phyloP scores from a whole-genome alignment of 352 stramenopile genomes.

The Phytophthora cryptogea region DNA sequence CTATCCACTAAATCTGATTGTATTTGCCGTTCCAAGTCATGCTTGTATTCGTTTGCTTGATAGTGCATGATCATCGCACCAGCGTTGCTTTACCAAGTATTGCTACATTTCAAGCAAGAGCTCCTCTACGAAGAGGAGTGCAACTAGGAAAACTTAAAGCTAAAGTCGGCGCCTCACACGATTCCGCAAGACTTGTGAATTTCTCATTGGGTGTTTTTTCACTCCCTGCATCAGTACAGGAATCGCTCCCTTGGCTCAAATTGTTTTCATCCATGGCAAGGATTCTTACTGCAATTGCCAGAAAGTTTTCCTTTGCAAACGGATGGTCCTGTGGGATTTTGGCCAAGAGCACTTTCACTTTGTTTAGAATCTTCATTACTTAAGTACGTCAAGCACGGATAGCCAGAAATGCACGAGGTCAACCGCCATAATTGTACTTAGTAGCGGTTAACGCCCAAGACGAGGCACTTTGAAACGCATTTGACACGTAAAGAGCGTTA shows the following conservation, averaged over 20 bases:
- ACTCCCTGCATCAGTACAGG: too few species aligned
- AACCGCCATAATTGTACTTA: background rate
- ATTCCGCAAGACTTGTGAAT: too few species aligned
- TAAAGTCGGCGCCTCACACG: background rate
- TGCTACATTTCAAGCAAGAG: too few species aligned
- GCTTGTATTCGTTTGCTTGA: background rate
- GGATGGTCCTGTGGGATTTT: background rate
- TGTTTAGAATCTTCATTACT: background rate
- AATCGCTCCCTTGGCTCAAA: too few species aligned
- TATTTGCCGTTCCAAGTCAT: background rate
- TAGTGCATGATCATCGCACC: too few species aligned
- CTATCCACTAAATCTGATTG: constrained; percentile 1
- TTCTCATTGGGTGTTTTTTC: too few species aligned
- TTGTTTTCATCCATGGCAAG: background rate
- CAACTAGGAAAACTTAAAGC: background rate
- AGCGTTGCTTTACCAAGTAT: too few species aligned
- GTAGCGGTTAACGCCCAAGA: background rate
- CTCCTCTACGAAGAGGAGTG: background rate
- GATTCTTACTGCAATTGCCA: background rate
- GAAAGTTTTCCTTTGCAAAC: background rate
- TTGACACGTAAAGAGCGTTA: background rate
- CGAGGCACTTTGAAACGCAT: background rate
- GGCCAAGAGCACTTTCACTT: background rate
- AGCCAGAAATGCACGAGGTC: background rate
- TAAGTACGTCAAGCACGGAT: background rate